A percentile compares a stretch with the other conserved stretches of the same genome.
Conservation (phyloP, 192 early-diverging fungal species). For the Coemansia sp. region DNA sequence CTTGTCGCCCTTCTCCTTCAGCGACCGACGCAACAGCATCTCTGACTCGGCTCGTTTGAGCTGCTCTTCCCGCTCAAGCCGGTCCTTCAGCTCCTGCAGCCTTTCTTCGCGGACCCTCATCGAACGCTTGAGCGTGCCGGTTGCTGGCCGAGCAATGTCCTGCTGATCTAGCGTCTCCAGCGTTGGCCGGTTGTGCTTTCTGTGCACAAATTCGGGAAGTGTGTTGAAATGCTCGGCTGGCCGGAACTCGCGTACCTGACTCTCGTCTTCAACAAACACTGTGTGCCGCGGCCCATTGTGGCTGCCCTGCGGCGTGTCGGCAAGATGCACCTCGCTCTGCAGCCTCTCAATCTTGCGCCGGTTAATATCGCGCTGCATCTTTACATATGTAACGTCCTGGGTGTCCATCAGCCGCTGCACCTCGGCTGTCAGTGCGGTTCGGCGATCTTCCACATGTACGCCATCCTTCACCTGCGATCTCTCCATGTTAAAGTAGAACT, state of each 20-base stretch:
- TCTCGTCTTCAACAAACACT: slow-evolving; percentile 74
- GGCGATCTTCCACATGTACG: slow-evolving; percentile 73
- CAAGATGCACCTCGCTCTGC: slow-evolving; percentile 67
- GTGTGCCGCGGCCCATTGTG: slow-evolving; percentile 61
- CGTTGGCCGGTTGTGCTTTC: slow-evolving; percentile 82
- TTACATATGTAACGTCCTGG: slow-evolving; percentile 89
- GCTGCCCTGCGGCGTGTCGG: slow-evolving; percentile 38
- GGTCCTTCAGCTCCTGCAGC: slow-evolving; percentile 68
- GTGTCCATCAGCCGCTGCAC: slow-evolving; percentile 83
- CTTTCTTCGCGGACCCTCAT: slow-evolving; percentile 51
- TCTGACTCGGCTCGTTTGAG: slow-evolving; percentile 72
- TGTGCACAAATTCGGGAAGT: slow-evolving; percentile 68
- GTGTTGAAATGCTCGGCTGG: slow-evolving; percentile 83
- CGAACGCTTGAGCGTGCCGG: slow-evolving; percentile 21
- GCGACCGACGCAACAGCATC: slow-evolving; percentile 71
- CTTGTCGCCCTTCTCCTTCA: slow-evolving; percentile 79
- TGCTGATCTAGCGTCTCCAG: slow-evolving; percentile 55
- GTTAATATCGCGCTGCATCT: slow-evolving; percentile 71
- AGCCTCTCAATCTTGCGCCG: slow-evolving; percentile 72
- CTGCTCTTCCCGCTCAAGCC: slow-evolving; percentile 75
- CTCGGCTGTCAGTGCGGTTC: slow-evolving; percentile 72
- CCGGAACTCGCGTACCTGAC: slow-evolving; percentile 71
- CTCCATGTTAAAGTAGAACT: slow-evolving; percentile 99
- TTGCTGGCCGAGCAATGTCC: slow-evolving; percentile 26
- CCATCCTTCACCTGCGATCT: slow-evolving; percentile 81